Conservation (phyloP, 768 basidiomycete genomes). For the Pisolithus albus region DNA sequence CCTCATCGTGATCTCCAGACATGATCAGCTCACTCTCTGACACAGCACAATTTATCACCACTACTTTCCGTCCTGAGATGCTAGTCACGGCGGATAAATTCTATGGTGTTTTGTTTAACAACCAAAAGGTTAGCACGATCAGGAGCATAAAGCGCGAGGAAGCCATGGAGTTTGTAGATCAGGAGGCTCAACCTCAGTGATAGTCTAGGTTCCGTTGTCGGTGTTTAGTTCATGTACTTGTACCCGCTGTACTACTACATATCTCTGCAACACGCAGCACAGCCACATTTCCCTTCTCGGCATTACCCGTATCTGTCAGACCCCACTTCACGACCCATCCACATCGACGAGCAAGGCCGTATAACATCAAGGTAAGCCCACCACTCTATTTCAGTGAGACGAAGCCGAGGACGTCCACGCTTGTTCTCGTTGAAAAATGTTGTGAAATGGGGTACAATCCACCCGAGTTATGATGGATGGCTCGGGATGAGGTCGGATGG, state of each 20-base stretch:
- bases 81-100: conserved; percentile 93
- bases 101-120: conserved; percentile 95
- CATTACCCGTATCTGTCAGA: conserved; percentile 15
- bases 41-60: conserved; percentile 94
- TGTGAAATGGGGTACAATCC: neutral
- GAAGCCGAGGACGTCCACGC: neutral
- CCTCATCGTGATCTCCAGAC: conserved; percentile 9
- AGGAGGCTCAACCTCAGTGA: conserved; percentile 49
- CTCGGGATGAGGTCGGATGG: conserved; percentile 14
- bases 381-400: neutral
- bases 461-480: conserved; percentile 15
- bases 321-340: conserved; percentile 3
- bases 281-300: conserved; percentile 18
- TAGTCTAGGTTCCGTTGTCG: neutral
- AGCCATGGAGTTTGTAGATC: conserved; percentile 92
- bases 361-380: conserved; percentile 23
- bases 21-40: conserved; percentile 92
- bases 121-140: conserved; percentile 90
- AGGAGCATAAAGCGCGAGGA: conserved; percentile 82
- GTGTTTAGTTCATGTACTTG: neutral
- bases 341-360: conserved; percentile 22
- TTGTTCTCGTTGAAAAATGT: neutral
- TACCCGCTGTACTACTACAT: conserved; percentile 9
- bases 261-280: conserved; percentile 1
- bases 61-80: conserved; percentile 98